Evolutionary conservation across 176 grass and related monocot species (phyloP).

Genomic region (Lolium perenne): DNA sequence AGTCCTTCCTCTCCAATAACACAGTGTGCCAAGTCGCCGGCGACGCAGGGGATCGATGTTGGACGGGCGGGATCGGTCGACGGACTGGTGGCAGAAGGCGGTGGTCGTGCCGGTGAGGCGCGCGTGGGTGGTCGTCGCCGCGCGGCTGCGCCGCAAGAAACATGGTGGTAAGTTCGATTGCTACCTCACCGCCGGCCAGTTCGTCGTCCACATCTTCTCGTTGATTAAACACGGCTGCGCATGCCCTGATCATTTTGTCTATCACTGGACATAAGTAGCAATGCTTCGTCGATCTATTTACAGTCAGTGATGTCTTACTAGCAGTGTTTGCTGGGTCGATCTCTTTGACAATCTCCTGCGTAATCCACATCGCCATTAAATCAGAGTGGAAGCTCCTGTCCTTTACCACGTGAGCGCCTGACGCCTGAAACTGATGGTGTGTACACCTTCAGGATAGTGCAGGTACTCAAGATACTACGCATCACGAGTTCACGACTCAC

Average conservation of each 20-base stretch:
- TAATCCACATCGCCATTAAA: neutral
- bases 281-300: neutral
- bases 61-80: constrained; percentile 16
- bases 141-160: constrained; percentile 46
- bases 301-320: neutral
- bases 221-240: neutral
- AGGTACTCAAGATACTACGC: neutral
- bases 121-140: constrained; percentile 52
- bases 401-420: neutral
- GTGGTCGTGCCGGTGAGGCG: constrained; percentile 56
- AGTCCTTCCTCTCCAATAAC: neutral
- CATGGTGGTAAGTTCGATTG: constrained; percentile 50
- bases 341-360: neutral
- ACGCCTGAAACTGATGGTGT: neutral
- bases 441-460: neutral
- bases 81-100: constrained; percentile 71
- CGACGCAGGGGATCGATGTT: neutral
- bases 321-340: neutral
- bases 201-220: neutral
- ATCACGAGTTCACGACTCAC: neutral
- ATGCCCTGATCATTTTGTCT: neutral
- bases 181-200: too few relatives aligned
- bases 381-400: neutral
- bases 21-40: neutral
- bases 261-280: neutral